These are phyloP conservation scores for Phalaenopsis hybrid DNA, from an alignment of 116 monocot genomes.

Conservation along the genomic window DNA sequence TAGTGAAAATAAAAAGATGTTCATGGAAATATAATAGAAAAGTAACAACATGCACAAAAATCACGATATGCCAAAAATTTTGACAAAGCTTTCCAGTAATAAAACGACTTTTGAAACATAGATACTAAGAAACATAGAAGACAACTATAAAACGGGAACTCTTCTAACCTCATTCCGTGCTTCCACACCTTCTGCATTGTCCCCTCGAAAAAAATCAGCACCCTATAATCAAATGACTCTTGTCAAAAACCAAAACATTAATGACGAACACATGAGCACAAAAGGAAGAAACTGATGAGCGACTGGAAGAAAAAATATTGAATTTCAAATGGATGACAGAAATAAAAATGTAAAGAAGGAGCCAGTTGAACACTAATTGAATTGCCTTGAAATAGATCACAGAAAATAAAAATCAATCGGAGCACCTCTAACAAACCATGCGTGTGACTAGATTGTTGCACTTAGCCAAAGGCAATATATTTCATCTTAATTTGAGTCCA, in stretches of 20 bases:
- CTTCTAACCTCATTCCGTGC: constrained; percentile 89
- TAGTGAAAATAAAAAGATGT: neutral
- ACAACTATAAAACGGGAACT: neutral
- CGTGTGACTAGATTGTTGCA: no score
- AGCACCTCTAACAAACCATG: no score
- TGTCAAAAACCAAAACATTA: constrained; percentile 8
- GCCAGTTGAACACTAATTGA: neutral
- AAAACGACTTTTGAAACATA: neutral
- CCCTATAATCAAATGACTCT: constrained; percentile 32
- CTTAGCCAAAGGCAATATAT: no score
- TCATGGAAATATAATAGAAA: neutral
- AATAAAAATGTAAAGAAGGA: neutral
- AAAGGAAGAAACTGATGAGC: neutral
- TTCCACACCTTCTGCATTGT: constrained; percentile 83
- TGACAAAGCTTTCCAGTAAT: neutral
- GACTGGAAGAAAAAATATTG: neutral
- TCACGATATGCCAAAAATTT: neutral
- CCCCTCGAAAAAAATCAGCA: constrained; percentile 87
- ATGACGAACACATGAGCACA: neutral
- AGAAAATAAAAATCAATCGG: no score
- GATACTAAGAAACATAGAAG: neutral
- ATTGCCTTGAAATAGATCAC: no score
- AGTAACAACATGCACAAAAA: no score
- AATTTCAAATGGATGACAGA: neutral
- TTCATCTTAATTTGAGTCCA: no score